phyloP scores from a whole-genome alignment of 2,329 filamentous ascomycete species.

The Canariomyces notabilis region DNA sequence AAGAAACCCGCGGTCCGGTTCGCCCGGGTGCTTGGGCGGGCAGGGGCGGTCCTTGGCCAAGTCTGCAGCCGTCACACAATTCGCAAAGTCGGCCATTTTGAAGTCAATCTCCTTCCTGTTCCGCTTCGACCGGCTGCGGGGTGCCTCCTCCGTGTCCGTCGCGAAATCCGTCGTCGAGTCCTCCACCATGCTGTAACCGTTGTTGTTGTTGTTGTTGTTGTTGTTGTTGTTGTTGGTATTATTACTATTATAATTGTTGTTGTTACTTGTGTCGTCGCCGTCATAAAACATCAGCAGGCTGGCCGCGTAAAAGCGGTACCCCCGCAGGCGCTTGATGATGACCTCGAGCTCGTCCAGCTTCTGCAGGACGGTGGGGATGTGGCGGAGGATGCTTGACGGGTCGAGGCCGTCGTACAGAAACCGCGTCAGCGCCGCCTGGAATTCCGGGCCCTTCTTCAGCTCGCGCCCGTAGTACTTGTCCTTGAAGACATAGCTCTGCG shows the following conservation, averaged over 20 bases:
- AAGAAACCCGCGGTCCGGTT: conserved; percentile 84
- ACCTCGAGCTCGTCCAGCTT: conserved; percentile 79
- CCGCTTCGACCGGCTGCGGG: conserved; percentile 42
- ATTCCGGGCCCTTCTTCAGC: conserved; percentile 80
- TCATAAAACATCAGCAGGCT: conserved; percentile 96
- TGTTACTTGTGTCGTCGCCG: no score
- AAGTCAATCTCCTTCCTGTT: conserved; percentile 69
- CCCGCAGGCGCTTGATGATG: conserved; percentile 72
- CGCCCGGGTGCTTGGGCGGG: conserved; percentile 73
- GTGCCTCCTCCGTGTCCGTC: conserved; percentile 51
- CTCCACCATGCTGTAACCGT: conserved; percentile 39
- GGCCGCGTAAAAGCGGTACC: conserved; percentile 92
- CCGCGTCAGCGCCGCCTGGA: conserved; percentile 78
- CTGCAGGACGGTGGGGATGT: conserved; percentile 80
- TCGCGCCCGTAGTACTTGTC: conserved; percentile 96
- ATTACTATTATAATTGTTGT: no score
- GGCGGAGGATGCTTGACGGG: conserved; percentile 70
- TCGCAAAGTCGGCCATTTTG: conserved; percentile 98
- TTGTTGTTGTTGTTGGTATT: background rate
- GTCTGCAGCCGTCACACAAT: conserved; percentile 88
- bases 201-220: conserved; percentile 31
- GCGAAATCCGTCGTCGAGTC: conserved; percentile 56
- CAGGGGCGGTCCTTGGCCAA: conserved; percentile 55
- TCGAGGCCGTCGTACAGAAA: conserved; percentile 91
- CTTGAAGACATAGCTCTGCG: conserved; percentile 84